phyloP scores from a whole-genome alignment of 2,329 filamentous ascomycete genomes.

The Neophaeococcomyces aloes region DNA sequence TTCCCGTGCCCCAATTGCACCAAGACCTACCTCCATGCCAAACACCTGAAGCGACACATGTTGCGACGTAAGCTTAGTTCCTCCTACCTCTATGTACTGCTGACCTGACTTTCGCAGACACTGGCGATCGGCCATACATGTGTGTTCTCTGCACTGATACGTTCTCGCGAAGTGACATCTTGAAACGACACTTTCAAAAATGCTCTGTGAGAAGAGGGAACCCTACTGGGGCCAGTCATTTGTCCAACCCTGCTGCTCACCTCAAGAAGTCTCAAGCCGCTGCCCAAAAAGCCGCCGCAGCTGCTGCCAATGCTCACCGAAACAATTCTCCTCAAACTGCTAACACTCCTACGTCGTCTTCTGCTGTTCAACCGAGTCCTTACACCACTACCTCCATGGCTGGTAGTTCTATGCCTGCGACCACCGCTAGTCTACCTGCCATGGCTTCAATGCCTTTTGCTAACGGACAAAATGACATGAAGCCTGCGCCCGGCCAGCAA shows the following conservation, averaged over 20 bases:
- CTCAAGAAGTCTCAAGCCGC: constrained; percentile 58
- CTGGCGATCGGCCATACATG: constrained; percentile 95
- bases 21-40: constrained; percentile 94
- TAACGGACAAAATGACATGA: constrained; percentile 18
- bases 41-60: constrained; percentile 94
- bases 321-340: constrained; percentile 10
- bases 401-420: constrained; percentile 18
- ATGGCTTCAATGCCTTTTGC: constrained; percentile 18
- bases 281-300: constrained; percentile 20
- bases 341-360: constrained; percentile 15
- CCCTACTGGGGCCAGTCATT: constrained; percentile 84
- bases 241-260: constrained; percentile 85
- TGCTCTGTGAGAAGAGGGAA: constrained; percentile 94
- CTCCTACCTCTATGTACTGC: constrained; percentile 16
- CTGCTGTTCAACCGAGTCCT: constrained; percentile 17
- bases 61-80: constrained; percentile 68
- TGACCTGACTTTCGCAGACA: constrained; percentile 53
- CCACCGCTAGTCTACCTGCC: constrained; percentile 15
- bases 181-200: constrained; percentile 99
- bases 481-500: constrained; percentile 15
- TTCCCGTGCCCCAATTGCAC: constrained; percentile 97
- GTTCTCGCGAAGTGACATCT: constrained; percentile 92
- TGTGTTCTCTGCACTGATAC: constrained; percentile 96
- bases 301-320: constrained; percentile 8
- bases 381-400: constrained; percentile 20